Evolutionary conservation across 2,329 filamentous ascomycete species (phyloP).

Genomic region (Colletotrichum truncatum): DNA sequence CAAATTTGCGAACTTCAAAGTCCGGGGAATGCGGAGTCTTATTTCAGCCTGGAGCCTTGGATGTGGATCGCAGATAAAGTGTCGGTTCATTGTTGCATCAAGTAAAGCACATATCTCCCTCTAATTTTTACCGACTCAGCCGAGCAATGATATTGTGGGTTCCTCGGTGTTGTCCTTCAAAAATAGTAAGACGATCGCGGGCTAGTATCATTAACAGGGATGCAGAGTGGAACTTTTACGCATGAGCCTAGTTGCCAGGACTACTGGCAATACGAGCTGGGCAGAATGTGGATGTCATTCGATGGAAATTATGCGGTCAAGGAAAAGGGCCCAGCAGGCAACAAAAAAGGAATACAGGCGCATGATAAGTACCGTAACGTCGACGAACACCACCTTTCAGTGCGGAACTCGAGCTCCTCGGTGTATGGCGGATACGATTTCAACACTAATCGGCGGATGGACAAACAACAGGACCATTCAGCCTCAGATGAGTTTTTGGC

Average conservation of each 20-base stretch:
- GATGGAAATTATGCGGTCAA: neutral
- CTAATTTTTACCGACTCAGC: constrained; percentile 6
- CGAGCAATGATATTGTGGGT: constrained; percentile 8
- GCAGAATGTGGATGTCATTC: neutral
- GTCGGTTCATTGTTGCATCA: constrained; percentile 14
- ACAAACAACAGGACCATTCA: no score
- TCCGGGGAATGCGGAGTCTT: constrained; percentile 13
- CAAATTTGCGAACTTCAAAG: neutral
- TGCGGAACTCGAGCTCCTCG: no score
- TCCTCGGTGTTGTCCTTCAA: constrained; percentile 2
- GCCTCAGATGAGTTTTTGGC: no score
- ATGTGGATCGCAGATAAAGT: neutral
- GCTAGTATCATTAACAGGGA: constrained; percentile 10
- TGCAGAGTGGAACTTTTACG: constrained; percentile 1
- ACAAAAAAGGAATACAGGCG: neutral
- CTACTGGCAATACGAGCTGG: constrained; percentile 14
- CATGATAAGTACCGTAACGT: no score
- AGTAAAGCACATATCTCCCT: neutral
- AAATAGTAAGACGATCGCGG: neutral
- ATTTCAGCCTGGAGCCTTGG: neutral
- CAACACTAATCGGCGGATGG: no score
- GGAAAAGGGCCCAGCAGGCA: neutral
- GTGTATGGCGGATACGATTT: no score
- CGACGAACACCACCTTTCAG: neutral
- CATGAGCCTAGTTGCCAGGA: constrained; percentile 13